phyloP scores from a whole-genome alignment of 352 stramenopile species.

The Globisporangium iwayamae region DNA sequence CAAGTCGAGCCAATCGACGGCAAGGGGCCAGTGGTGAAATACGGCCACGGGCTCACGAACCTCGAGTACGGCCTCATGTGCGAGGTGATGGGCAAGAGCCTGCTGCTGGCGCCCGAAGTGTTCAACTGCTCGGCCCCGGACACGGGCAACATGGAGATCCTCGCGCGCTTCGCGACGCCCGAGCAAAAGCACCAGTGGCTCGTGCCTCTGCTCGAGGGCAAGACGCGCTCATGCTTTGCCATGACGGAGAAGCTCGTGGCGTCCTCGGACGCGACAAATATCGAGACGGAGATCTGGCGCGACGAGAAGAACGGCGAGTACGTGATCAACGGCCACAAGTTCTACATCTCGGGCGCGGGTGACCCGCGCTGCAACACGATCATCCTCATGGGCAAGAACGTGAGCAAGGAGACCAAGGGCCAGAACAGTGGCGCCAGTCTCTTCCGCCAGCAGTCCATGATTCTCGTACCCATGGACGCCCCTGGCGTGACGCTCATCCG shows the following conservation, averaged over 20 bases:
- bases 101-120: slow-evolving; percentile 89
- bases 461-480: slow-evolving; percentile 89
- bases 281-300: slow-evolving; percentile 78
- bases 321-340: slow-evolving; percentile 94
- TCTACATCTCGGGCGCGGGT: slow-evolving; percentile 95
- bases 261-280: slow-evolving; percentile 96
- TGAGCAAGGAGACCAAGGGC: slow-evolving; percentile 19
- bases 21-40: slow-evolving; percentile 44
- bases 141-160: slow-evolving; percentile 99
- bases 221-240: slow-evolving; percentile 94
- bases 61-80: slow-evolving; percentile 96
- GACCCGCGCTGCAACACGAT: slow-evolving; percentile 94
- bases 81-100: slow-evolving; percentile 92
- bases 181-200: slow-evolving; percentile 93
- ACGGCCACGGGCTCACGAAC: slow-evolving; percentile 74
- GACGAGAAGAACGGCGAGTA: slow-evolving; percentile 79
- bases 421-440: slow-evolving; percentile 12
- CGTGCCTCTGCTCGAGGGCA: slow-evolving; percentile 89
- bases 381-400: slow-evolving; percentile 79
- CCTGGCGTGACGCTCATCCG: slow-evolving; percentile 90
- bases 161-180: slow-evolving; percentile 90
- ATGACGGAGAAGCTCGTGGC: slow-evolving; percentile 98
- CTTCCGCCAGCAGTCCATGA: slow-evolving; percentile 86
- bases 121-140: slow-evolving; percentile 97
- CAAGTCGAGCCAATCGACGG: slow-evolving; percentile 42